Base-by-base conservation (phyloP, 2,329 filamentous ascomycete genomes). In the Trichoderma sp. region DNA sequence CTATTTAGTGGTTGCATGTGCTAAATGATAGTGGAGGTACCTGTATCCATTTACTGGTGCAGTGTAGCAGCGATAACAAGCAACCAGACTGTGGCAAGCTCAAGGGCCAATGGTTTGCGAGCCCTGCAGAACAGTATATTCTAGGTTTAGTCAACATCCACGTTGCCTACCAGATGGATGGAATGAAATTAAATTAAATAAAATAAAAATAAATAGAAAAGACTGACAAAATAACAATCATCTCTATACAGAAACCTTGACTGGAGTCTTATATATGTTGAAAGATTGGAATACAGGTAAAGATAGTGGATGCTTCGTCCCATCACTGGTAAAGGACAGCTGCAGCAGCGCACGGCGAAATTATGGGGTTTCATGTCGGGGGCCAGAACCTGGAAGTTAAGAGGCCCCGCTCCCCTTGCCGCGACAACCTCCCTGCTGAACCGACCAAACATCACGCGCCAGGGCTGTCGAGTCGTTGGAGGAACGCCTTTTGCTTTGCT, bases 361-460 rank as follows among this genome's bases (percentile, higher is more conserved):
- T 59, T 72, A 72, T 66, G 74, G 74, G 62, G 74, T 71, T 75
- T 72, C 67, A 60, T 50, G 62, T 65, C 9, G 64, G 67, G 41
- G 24, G 27, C 38, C 45, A n/a, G n/a, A 21, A 8, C 35, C 29
- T 7, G 1, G 4, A 38, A 5, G 35, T 38, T 16, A 50, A 50
- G n/a, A 50, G 45, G 45, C 16, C 67, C 75, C 75, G 63, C 64
- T 63, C 69, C 24, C 35, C 69, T 72, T 65, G 69, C 69, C 69
- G 60, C 60, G 60, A 73, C 69, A 65, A 73, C 69, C 60, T 73
- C 69, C 69, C 69, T 64, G 60, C 56, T 21, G 16, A n/a, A 21
- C 41, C 33, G 35, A 38, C 65, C 65, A 68, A 75, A 65, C 72
- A 71, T 71, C 66, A 71, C 65, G 74, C 65, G 72, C 63, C 72